A percentile compares a stretch with the other conserved stretches of the same genome.
Evolutionary conservation across 2,329 filamentous ascomycete species (phyloP).

Genomic region (Aureobasidium vineae): DNA sequence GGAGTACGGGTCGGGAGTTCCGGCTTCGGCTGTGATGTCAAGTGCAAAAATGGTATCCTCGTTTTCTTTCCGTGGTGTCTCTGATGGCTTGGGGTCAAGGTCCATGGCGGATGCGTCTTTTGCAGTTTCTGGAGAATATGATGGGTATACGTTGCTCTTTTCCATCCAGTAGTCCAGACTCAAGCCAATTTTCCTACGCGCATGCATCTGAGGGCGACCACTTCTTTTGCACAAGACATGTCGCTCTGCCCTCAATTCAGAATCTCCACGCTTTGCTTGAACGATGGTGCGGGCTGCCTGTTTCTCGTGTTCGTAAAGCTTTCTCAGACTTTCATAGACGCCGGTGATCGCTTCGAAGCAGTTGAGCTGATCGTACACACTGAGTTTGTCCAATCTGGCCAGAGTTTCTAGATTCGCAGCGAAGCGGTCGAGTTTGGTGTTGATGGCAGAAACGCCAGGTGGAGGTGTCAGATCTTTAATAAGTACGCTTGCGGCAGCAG

Average conservation of each 20-base stretch:
- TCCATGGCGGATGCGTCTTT: conserved; percentile 39
- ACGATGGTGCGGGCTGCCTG: conserved; percentile 49
- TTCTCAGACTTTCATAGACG: conserved; percentile 67
- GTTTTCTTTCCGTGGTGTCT: neutral
- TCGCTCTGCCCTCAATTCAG: conserved; percentile 53
- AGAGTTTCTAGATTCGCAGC: conserved; percentile 68
- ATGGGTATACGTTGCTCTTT: conserved; percentile 31
- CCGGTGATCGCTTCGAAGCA: conserved; percentile 75
- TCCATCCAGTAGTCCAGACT: conserved; percentile 73
- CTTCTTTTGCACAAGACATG: conserved; percentile 67
- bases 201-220: conserved; percentile 70
- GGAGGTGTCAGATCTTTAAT: conserved; percentile 61
- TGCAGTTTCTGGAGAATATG: neutral
- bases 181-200: conserved; percentile 64
- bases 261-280: conserved; percentile 48
- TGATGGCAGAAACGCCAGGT: conserved; percentile 62
- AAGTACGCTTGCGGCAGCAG: conserved; percentile 64
- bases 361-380: conserved; percentile 65
- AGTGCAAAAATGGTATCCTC: conserved; percentile 60
- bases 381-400: conserved; percentile 68
- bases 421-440: conserved; percentile 69
- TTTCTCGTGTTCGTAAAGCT: conserved; percentile 69
- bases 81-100: conserved; percentile 32
- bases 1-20: conserved; percentile 49
- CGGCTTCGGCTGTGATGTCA: conserved; percentile 61